Percentiles rank a stretch among this genome's conserved stretches.
These are phyloP conservation scores for Phellinidium pouzarii DNA, from an alignment of 1,284 basidiomycete genomes.

Conservation along the genomic window DNA sequence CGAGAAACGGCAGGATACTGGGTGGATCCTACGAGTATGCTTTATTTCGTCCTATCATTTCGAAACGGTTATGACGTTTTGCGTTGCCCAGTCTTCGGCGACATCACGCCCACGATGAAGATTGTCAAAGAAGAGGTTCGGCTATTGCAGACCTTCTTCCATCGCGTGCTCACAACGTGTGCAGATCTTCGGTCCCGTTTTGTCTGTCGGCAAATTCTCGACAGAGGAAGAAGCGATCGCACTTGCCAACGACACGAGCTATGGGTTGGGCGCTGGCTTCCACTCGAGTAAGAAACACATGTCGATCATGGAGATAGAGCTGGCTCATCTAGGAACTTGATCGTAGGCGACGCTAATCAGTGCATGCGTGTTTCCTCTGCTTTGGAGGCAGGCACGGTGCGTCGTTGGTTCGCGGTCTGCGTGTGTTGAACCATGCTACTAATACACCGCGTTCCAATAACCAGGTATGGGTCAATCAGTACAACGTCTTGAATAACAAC, in stretches of 20 bases:
- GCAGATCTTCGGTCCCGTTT: slow-evolving; percentile 35
- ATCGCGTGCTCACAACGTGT: neutral
- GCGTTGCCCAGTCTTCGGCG: slow-evolving; percentile 57
- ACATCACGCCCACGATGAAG: slow-evolving; percentile 67
- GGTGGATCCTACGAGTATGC: slow-evolving; percentile 72
- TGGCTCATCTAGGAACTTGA: slow-evolving; percentile 11
- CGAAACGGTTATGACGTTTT: neutral
- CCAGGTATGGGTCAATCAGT: slow-evolving; percentile 87
- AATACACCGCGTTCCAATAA: neutral
- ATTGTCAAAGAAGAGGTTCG: slow-evolving; percentile 47
- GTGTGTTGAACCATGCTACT: neutral
- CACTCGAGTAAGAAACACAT: slow-evolving; percentile 63
- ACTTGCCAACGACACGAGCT: slow-evolving; percentile 78
- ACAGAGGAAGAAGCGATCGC: slow-evolving; percentile 74
- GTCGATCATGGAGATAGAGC: neutral
- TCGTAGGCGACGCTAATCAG: slow-evolving; percentile 73
- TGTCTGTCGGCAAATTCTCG: slow-evolving; percentile 69
- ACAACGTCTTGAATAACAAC: slow-evolving; percentile 73
- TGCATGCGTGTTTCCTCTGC: slow-evolving; percentile 79
- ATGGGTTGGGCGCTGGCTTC: slow-evolving; percentile 84
- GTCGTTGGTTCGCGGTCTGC: slow-evolving; percentile 22
- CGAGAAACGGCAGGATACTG: slow-evolving; percentile 63
- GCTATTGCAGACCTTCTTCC: neutral
- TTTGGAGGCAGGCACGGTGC: slow-evolving; percentile 79
- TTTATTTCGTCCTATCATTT: slow-evolving; percentile 7